A percentile compares a stretch with the other conserved stretches of the same genome.
These are phyloP conservation scores for Globisporangium recalcitrans DNA, from an alignment of 352 stramenopile genomes.

Conservation along the genomic window DNA sequence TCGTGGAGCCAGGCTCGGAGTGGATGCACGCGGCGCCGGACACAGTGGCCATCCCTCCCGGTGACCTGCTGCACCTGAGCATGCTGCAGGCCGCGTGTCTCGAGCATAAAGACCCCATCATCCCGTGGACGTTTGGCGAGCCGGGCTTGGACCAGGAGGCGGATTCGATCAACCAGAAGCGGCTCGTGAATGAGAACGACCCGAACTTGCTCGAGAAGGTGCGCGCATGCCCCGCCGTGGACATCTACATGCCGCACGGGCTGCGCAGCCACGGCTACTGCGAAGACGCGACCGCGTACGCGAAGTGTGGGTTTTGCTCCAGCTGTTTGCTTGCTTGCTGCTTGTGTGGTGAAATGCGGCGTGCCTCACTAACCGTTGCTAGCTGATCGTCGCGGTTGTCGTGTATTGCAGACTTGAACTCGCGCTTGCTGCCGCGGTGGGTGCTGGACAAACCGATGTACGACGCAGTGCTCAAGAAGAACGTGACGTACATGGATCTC, in stretches of 20 bases:
- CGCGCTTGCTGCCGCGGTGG: not conserved
- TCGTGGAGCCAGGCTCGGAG: too few relatives aligned
- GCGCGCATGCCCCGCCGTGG: slow-evolving; percentile 26
- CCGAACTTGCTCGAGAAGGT: slow-evolving; percentile 21
- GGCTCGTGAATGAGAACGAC: slow-evolving; percentile 22
- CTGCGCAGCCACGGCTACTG: slow-evolving; percentile 38
- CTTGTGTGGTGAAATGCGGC: slow-evolving; percentile 60
- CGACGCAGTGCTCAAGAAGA: slow-evolving; percentile 19
- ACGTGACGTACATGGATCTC: slow-evolving; percentile 45
- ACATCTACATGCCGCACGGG: slow-evolving; percentile 23
- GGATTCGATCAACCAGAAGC: slow-evolving; percentile 15
- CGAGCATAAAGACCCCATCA: slow-evolving; percentile 32
- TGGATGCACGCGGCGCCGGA: not conserved
- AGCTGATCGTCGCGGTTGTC: slow-evolving; percentile 39
- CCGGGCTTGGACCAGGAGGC: slow-evolving; percentile 6
- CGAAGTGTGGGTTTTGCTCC: slow-evolving; percentile 35
- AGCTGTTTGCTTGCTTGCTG: slow-evolving; percentile 38
- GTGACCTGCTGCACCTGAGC: slow-evolving; percentile 43
- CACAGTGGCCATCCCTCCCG: slow-evolving; percentile 15
- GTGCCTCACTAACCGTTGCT: slow-evolving; percentile 28
- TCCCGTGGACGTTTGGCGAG: slow-evolving; percentile 38
- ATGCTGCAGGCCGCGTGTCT: slow-evolving; percentile 46
- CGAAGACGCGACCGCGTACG: slow-evolving; percentile 37
- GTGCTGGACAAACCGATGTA: slow-evolving; percentile 19
- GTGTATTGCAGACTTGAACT: not conserved